A percentile compares a stretch with the other conserved stretches of the same genome.
Evolutionary conservation across 768 basidiomycete genomes (phyloP).

Genomic region (Amanita rubescens): DNA sequence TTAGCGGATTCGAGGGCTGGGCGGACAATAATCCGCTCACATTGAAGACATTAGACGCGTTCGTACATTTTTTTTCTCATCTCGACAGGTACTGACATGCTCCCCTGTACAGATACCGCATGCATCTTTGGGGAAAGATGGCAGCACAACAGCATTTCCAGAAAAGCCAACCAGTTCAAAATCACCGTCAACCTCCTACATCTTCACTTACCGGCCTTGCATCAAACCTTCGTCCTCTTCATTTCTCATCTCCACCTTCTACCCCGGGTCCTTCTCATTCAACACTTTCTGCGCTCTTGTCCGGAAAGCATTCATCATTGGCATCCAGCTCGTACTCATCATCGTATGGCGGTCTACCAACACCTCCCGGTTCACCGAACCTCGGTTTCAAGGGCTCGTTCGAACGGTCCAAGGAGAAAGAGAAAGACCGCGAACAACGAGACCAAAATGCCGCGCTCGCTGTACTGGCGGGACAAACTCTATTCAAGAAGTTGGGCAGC

Average conservation of each 20-base stretch:
- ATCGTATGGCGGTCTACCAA: conserved; percentile 25
- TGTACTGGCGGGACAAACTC: conserved; percentile 71
- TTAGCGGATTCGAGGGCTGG: conserved; percentile 65
- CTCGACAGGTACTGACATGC: conserved; percentile 8
- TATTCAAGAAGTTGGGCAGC: conserved; percentile 58
- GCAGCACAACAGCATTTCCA: conserved; percentile 56
- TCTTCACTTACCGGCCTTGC: conserved; percentile 30
- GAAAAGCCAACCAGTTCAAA: conserved; percentile 30
- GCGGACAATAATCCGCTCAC: conserved; percentile 79
- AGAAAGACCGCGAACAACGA: conserved; percentile 33
- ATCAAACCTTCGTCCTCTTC: conserved; percentile 31
- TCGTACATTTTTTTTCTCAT: conserved; percentile 24
- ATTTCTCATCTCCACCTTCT: conserved; percentile 20
- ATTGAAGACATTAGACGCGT: conserved; percentile 80
- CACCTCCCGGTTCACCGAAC: conserved; percentile 38
- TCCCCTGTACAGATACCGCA: conserved; percentile 47
- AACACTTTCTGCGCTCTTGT: conserved; percentile 26
- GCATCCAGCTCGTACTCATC: conserved; percentile 7
- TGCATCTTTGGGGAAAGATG: conserved; percentile 92
- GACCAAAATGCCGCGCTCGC: conserved; percentile 44
- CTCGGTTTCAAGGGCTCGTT: conserved; percentile 22
- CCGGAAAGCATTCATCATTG: conserved; percentile 36
- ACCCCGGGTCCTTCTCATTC: conserved; percentile 11
- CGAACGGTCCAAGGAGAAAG: conserved; percentile 12
- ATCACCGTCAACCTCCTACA: conserved; percentile 22